phyloP scores from a whole-genome alignment of 2,329 filamentous ascomycete genomes.

The Aspergillus alliaceus region DNA sequence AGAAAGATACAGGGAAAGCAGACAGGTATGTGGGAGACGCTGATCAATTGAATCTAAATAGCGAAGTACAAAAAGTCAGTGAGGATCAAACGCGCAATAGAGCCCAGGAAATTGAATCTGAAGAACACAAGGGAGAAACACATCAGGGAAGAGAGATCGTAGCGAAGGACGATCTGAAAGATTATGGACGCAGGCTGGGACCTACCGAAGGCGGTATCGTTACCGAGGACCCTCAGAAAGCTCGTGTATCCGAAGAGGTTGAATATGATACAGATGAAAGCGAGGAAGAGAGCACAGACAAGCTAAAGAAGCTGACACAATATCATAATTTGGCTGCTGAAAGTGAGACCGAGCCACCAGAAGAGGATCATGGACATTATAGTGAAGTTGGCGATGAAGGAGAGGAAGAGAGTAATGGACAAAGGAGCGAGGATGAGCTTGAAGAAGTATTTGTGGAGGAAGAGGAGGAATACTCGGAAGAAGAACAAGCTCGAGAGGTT shows the following conservation, averaged over 20 bases:
- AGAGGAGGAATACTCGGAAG: constrained; percentile 14
- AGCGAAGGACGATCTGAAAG: neutral
- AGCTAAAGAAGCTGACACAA: constrained; percentile 32
- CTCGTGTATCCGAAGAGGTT: neutral
- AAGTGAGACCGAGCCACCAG: neutral
- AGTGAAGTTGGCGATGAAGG: constrained; percentile 5
- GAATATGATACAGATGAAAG: constrained; percentile 3
- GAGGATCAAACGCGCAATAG: neutral
- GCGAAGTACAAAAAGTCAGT: neutral
- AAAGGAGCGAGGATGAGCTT: constrained; percentile 9
- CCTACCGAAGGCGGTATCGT: neutral
- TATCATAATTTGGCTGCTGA: constrained; percentile 18
- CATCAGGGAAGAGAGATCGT: constrained; percentile 28
- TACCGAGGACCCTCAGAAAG: neutral
- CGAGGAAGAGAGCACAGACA: constrained; percentile 18
- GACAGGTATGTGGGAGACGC: neutral
- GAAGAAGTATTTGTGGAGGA: constrained; percentile 7
- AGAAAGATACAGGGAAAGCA: too few species aligned
- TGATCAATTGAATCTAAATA: neutral
- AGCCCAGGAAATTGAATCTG: neutral
- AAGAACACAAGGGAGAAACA: constrained; percentile 10
- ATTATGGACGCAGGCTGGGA: neutral
- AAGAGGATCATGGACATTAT: neutral
- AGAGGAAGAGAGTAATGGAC: constrained; percentile 1
- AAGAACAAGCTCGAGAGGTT: constrained; percentile 3